Conservation (phyloP, 306 rosid genomes). For the Astragalus membranaceus region DNA sequence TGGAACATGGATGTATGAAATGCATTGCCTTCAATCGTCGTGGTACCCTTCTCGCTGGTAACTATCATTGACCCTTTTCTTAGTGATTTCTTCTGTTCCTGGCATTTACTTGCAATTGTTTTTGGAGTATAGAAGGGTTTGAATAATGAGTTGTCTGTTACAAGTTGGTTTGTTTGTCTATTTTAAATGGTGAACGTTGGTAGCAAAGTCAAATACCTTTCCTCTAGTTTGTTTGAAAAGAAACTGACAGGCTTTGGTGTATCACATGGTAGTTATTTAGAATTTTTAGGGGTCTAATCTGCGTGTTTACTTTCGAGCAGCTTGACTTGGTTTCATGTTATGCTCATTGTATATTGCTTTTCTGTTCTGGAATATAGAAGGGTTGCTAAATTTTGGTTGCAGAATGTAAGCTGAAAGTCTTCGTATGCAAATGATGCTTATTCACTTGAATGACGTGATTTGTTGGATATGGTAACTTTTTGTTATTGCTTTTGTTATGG, state of each 20-base stretch:
- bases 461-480: neutral
- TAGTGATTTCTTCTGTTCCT: neutral
- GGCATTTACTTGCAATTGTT: neutral
- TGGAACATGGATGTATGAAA: slow-evolving; percentile 89
- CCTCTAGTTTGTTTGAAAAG: neutral
- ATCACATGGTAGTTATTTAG: neutral
- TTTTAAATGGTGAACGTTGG: neutral
- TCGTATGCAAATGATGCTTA: neutral
- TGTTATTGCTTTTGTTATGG: neutral
- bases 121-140: neutral
- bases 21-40: slow-evolving; percentile 92
- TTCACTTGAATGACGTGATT: too few relatives aligned
- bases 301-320: neutral
- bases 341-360: neutral
- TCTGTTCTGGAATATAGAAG: neutral
- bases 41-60: slow-evolving; percentile 97
- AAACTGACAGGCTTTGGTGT: neutral
- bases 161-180: neutral
- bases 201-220: neutral
- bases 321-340: neutral
- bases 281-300: neutral
- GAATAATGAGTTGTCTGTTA: neutral
- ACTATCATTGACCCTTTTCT: neutral
- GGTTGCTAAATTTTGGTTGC: neutral
- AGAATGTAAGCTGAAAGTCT: neutral